These are phyloP conservation scores for Metarhizium guizhouense DNA, from an alignment of 2,329 filamentous ascomycete species.

Conservation along the genomic window DNA sequence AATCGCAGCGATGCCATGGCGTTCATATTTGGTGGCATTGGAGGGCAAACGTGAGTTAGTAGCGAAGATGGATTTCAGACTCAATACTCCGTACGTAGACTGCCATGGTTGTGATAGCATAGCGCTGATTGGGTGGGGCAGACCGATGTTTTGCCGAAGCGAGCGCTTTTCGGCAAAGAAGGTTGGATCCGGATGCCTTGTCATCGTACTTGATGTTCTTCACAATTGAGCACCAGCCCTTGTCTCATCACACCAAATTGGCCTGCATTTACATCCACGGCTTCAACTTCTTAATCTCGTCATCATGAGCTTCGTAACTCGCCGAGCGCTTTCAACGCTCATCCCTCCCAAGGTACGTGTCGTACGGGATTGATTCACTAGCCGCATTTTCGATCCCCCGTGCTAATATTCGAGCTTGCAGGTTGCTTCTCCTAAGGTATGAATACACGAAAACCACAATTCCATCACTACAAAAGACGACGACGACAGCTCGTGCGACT, in stretches of 20 bases:
- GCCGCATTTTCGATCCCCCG: constrained; percentile 8
- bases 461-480: not conserved
- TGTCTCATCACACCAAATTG: constrained; percentile 22
- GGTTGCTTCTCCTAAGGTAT: constrained; percentile 78
- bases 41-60: constrained; percentile 11
- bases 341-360: constrained; percentile 90
- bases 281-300: constrained; percentile 17
- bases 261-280: constrained; percentile 15
- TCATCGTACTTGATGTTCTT: constrained; percentile 9
- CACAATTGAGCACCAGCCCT: constrained; percentile 24
- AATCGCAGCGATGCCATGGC: constrained; percentile 59
- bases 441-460: not conserved
- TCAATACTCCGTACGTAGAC: constrained; percentile 1
- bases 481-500: not conserved
- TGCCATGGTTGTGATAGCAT: constrained; percentile 12
- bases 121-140: constrained; percentile 32
- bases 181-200: not conserved
- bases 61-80: constrained; percentile 10
- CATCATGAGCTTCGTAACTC: constrained; percentile 89
- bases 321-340: constrained; percentile 91
- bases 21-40: constrained; percentile 17
- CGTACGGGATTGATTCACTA: not conserved
- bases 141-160: constrained; percentile 35
- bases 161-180: constrained; percentile 40
- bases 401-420: constrained; percentile 24